Evolutionary conservation across 139 green algal species (phyloP).

Genomic region (Ettlia oleoabundans): DNA sequence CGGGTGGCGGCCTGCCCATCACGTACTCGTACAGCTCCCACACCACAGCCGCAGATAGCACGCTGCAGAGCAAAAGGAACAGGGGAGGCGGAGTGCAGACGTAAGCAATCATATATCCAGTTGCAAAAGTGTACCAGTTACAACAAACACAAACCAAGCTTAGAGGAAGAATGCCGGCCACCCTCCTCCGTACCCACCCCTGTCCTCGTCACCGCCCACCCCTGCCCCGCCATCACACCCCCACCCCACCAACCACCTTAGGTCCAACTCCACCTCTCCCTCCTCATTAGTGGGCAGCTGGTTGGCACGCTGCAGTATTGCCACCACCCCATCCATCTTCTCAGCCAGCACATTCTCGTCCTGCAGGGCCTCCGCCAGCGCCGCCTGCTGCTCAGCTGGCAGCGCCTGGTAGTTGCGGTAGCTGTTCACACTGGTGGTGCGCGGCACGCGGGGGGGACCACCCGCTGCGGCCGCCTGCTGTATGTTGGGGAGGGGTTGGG

Average conservation of each 20-base stretch:
- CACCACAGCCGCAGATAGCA: conserved; percentile 27
- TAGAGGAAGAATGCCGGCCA: neutral
- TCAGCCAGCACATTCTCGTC: conserved; percentile 36
- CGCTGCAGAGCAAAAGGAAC: neutral
- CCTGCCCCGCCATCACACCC: neutral
- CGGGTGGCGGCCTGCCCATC: conserved; percentile 1
- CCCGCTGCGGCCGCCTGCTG: too few species aligned
- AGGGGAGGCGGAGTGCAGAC: neutral
- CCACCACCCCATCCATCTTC: conserved; percentile 52
- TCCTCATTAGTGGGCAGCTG: conserved; percentile 49
- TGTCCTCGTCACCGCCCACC: neutral
- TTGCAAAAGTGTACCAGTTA: neutral
- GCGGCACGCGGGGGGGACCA: conserved; percentile 16
- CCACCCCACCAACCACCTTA: conserved; percentile 21
- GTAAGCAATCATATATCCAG: neutral
- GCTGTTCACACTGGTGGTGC: conserved; percentile 36
- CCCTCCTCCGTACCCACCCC: neutral
- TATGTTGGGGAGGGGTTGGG: too few species aligned
- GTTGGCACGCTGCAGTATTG: conserved; percentile 44
- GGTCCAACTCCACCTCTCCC: conserved; percentile 47
- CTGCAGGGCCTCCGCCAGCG: conserved; percentile 38
- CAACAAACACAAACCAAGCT: neutral
- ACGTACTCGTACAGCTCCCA: conserved; percentile 44
- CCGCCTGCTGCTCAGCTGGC: conserved; percentile 41
- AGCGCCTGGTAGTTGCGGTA: conserved; percentile 41